Evolutionary conservation across 106 monocot genomes (phyloP).

Genomic region (Dendrobium huoshanense): DNA sequence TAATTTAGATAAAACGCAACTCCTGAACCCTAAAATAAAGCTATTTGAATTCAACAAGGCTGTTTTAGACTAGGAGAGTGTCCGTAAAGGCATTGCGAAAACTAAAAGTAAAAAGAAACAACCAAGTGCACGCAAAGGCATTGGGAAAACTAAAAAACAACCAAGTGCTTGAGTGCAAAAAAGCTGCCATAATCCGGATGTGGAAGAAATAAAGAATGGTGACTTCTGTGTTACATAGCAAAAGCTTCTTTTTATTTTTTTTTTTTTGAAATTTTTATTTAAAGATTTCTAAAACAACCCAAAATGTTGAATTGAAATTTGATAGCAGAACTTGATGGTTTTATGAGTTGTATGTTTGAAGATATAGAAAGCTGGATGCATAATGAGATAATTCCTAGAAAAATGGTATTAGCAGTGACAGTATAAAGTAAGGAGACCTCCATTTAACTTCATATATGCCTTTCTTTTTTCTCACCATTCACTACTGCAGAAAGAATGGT

Average conservation of each 20-base stretch:
- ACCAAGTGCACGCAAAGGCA: background rate
- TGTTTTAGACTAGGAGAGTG: background rate
- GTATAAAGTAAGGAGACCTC: background rate
- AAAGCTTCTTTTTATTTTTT: background rate
- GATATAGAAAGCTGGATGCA: no score
- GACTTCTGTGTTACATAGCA: background rate
- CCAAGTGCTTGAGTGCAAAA: background rate
- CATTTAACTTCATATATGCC: background rate
- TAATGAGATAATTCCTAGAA: no score
- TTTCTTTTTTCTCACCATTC: background rate
- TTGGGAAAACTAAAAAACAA: background rate
- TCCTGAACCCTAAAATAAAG: background rate
- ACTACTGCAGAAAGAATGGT: background rate
- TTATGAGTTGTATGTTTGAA: no score
- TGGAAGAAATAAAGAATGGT: background rate
- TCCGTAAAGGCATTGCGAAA: background rate
- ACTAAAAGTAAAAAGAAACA: background rate
- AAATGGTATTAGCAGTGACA: background rate
- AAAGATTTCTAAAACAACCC: background rate
- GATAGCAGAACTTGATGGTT: no score
- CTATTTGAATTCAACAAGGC: background rate
- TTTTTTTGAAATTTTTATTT: background rate
- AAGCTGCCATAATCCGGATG: background rate
- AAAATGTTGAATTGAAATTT: background rate
- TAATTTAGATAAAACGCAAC: background rate